Evolutionary conservation across 2,329 filamentous ascomycete genomes (phyloP).

Genomic region (Beauveria brongniartii): DNA sequence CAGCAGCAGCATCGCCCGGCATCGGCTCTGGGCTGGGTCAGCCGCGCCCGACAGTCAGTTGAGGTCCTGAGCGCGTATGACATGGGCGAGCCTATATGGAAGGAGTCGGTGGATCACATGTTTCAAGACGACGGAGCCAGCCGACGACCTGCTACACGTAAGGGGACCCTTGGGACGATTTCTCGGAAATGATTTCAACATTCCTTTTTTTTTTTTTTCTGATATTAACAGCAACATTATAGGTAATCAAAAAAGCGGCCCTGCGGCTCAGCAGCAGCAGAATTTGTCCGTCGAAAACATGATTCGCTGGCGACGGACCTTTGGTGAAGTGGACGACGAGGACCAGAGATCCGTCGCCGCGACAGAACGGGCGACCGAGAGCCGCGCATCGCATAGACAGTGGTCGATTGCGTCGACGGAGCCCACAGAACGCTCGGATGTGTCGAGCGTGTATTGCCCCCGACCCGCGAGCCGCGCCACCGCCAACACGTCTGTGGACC

Average conservation of each 20-base stretch:
- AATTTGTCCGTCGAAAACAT: slow-evolving; percentile 5
- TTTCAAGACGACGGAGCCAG: background rate
- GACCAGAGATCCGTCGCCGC: background rate
- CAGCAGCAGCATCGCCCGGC: background rate
- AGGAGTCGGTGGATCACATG: background rate
- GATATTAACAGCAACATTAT: background rate
- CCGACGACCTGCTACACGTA: background rate
- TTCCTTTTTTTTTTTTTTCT: too few species aligned
- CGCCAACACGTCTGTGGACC: slow-evolving; percentile 36
- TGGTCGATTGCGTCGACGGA: slow-evolving; percentile 37
- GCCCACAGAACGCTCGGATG: slow-evolving; percentile 26
- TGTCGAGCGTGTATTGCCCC: slow-evolving; percentile 30
- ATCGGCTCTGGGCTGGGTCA: slow-evolving; percentile 1
- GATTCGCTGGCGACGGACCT: background rate
- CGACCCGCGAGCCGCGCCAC: slow-evolving; percentile 36
- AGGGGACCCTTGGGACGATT: background rate
- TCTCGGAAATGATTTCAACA: too few species aligned
- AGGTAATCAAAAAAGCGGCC: background rate
- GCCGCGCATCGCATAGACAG: slow-evolving; percentile 15
- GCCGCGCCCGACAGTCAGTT: slow-evolving; percentile 3
- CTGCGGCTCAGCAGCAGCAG: background rate
- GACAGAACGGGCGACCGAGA: background rate
- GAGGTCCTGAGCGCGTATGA: background rate
- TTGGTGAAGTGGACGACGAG: background rate
- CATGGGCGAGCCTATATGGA: background rate